Evolutionary conservation across 108 stramenopile genomes (phyloP).

Genomic region (Chaetoceros tenuissimus): DNA sequence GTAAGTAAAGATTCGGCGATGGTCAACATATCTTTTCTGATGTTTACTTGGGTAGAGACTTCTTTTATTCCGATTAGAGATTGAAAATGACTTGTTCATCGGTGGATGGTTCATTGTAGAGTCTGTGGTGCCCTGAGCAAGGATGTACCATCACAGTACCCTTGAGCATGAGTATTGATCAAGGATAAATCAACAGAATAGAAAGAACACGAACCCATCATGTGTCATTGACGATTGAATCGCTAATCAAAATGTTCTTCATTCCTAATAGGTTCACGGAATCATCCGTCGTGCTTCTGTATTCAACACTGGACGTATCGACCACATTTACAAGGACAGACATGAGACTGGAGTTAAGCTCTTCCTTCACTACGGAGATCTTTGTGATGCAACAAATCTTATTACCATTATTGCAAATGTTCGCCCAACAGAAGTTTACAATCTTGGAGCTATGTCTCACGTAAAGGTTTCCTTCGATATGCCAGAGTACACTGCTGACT

Average conservation of each 20-base stretch:
- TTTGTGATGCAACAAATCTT: slow-evolving; percentile 96
- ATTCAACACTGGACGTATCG: slow-evolving; percentile 99
- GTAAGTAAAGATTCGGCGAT: too few relatives aligned
- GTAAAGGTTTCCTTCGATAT: slow-evolving; percentile 99
- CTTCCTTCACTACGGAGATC: slow-evolving; percentile 98
- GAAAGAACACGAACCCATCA: too few relatives aligned
- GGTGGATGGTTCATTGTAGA: not conserved
- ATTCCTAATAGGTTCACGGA: slow-evolving; percentile 79
- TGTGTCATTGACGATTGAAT: too few relatives aligned
- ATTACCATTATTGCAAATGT: slow-evolving; percentile 84
- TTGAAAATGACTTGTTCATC: not conserved
- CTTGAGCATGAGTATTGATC: not conserved
- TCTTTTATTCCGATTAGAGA: not conserved
- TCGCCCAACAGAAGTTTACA: slow-evolving; percentile 95
- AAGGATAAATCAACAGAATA: not conserved
- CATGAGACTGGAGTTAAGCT: slow-evolving; percentile 93
- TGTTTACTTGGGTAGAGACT: too few relatives aligned
- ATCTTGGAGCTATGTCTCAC: slow-evolving; percentile 99
- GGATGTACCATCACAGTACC: not conserved
- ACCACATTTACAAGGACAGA: slow-evolving; percentile 95
- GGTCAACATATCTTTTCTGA: too few relatives aligned
- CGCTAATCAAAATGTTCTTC: too few relatives aligned
- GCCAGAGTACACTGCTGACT: slow-evolving; percentile 99
- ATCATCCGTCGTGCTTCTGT: slow-evolving; percentile 97
- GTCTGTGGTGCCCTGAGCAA: not conserved